A percentile compares a stretch with the other conserved stretches of the same genome.
Conservation (phyloP, 2,329 filamentous ascomycete species). For the Thelonectria discophora region DNA sequence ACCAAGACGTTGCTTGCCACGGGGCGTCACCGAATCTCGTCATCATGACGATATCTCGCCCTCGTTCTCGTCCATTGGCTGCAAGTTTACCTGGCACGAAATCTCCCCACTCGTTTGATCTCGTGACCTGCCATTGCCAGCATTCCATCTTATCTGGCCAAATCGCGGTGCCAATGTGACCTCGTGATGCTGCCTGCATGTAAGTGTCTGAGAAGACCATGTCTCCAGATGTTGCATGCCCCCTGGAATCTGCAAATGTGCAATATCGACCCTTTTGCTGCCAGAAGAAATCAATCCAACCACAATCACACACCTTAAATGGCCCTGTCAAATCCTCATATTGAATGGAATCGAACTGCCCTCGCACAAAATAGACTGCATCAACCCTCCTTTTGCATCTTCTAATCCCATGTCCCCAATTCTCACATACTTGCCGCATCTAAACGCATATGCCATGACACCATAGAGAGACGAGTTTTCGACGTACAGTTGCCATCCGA, state of each 20-base stretch:
- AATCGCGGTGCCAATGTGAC: slow-evolving; percentile 7
- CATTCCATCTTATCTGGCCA: background rate
- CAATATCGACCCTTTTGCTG: background rate
- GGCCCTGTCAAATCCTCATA: background rate
- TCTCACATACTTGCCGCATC: slow-evolving; percentile 28
- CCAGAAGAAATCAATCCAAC: background rate
- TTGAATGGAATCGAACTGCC: background rate
- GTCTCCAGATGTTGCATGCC: background rate
- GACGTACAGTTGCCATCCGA: slow-evolving; percentile 19
- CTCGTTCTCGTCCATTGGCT: background rate
- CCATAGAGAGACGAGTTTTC: slow-evolving; percentile 22
- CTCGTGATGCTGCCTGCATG: background rate
- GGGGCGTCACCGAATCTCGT: background rate
- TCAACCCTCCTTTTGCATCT: background rate
- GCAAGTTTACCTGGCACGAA: background rate
- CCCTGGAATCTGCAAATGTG: background rate
- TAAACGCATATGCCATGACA: slow-evolving; percentile 30
- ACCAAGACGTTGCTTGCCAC: background rate
- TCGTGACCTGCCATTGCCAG: background rate
- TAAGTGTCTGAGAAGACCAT: background rate
- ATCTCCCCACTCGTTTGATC: slow-evolving; percentile 4
- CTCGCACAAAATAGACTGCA: background rate
- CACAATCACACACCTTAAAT: background rate
- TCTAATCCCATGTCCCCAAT: background rate
- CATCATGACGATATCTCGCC: background rate